Evolutionary conservation across 495 filamentous ascomycete species (phyloP).

Genomic region (Daldinia caldariorum): DNA sequence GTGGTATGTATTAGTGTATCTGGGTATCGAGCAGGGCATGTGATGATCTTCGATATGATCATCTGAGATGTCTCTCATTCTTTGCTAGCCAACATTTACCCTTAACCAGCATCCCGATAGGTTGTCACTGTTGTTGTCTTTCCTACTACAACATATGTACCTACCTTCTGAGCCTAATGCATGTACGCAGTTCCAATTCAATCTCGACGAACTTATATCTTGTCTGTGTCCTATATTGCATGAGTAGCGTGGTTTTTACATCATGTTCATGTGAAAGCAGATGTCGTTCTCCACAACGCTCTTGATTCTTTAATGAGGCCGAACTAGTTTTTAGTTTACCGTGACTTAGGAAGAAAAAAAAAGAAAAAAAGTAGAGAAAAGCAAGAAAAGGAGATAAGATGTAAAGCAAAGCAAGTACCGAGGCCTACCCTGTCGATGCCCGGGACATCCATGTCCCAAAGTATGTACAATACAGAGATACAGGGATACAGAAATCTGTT

Average conservation of each 20-base stretch:
- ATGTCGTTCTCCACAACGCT: conserved; percentile 1
- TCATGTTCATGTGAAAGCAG: neutral
- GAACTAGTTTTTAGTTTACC: neutral
- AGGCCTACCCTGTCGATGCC: conserved; percentile 10
- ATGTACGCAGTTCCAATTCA: neutral
- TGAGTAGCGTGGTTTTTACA: neutral
- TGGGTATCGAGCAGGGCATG: conserved; percentile 2
- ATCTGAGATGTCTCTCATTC: neutral
- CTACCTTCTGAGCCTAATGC: neutral
- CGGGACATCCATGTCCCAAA: conserved; percentile 7
- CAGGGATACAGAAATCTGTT: neutral
- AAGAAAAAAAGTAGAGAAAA: neutral
- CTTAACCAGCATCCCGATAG: conserved; percentile 8
- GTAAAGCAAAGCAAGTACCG: conserved; percentile 11
- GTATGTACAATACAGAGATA: too few relatives aligned
- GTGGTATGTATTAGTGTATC: neutral
- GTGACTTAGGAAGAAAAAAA: neutral
- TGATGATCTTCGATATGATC: conserved; percentile 3
- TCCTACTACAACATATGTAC: neutral
- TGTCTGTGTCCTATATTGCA: neutral
- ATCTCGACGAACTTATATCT: neutral
- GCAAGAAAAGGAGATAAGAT: conserved; percentile 1
- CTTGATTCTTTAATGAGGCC: conserved; percentile 9
- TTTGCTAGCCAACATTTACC: neutral
- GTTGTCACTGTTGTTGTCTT: neutral